Conservation (phyloP, 2,329 filamentous ascomycete species). For the Alternaria brassicae region DNA sequence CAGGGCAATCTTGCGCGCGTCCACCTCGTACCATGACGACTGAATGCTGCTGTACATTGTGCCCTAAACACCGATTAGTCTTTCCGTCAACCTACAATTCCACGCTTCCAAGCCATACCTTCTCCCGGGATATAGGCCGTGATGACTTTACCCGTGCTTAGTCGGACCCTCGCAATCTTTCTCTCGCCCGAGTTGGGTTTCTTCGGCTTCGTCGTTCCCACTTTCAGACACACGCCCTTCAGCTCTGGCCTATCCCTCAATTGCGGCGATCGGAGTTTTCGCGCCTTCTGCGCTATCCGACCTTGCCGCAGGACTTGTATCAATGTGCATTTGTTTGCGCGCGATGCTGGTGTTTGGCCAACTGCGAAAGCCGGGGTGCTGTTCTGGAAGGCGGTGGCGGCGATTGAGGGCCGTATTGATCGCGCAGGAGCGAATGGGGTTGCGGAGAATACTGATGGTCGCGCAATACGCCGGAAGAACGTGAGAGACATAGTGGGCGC, state of each 20-base stretch:
- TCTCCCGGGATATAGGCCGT: slow-evolving; percentile 96
- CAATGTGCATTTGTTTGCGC: slow-evolving; percentile 54
- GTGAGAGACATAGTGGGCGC: slow-evolving; percentile 49
- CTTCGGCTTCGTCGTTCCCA: slow-evolving; percentile 93
- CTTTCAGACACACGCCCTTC: slow-evolving; percentile 95
- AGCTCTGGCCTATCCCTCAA: slow-evolving; percentile 78
- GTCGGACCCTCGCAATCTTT: slow-evolving; percentile 89
- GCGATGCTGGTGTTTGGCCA: slow-evolving; percentile 51
- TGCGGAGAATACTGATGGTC: slow-evolving; percentile 39
- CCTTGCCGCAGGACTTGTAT: slow-evolving; percentile 69
- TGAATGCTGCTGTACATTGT: slow-evolving; percentile 98
- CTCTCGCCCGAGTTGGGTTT: slow-evolving; percentile 98
- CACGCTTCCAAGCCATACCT: slow-evolving; percentile 57
- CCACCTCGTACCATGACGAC: slow-evolving; percentile 96
- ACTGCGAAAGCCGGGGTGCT: slow-evolving; percentile 26
- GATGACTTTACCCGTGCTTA: slow-evolving; percentile 85
- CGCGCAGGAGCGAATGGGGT: slow-evolving; percentile 24
- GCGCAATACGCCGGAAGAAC: slow-evolving; percentile 50
- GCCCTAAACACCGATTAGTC: slow-evolving; percentile 59
- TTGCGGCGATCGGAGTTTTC: slow-evolving; percentile 87
- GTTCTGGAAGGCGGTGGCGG: slow-evolving; percentile 29
- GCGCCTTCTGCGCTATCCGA: slow-evolving; percentile 77
- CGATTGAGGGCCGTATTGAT: slow-evolving; percentile 28
- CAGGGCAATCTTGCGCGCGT: slow-evolving; percentile 93
- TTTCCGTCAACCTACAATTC: slow-evolving; percentile 1